A percentile compares a stretch with the other conserved stretches of the same genome.
phyloP scores from a whole-genome alignment of 2,329 filamentous ascomycete species.

The Fusarium kyushuense region DNA sequence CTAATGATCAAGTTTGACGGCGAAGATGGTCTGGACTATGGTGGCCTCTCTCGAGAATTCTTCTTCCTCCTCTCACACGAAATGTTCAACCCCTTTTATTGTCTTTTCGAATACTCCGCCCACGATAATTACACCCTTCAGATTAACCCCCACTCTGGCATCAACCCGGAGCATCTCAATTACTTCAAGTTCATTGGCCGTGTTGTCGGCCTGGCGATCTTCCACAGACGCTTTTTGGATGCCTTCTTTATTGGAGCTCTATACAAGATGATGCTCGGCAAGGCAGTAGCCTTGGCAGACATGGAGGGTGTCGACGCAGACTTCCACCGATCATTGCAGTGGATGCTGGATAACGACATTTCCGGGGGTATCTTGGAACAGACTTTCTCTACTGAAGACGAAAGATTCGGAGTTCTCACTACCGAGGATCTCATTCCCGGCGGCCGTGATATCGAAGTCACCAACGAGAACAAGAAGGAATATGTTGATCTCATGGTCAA shows the following conservation, averaged over 20 bases:
- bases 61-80: conserved; percentile 99
- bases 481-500: conserved; percentile 99
- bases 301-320: conserved; percentile 99
- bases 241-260: conserved; percentile 99
- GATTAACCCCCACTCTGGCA: conserved; percentile 99
- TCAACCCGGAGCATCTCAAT: conserved; percentile 98
- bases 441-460: conserved; percentile 93
- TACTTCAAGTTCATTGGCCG: conserved; percentile 99
- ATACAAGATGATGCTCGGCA: conserved; percentile 99
- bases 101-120: conserved; percentile 98
- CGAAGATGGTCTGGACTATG: conserved; percentile 97
- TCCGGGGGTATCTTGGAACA: conserved; percentile 90
- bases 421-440: conserved; percentile 94
- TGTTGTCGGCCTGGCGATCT: conserved; percentile 96
- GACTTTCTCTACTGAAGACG: conserved; percentile 97
- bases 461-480: conserved; percentile 98
- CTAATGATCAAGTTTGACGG: conserved; percentile 99
- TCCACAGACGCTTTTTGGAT: conserved; percentile 96
- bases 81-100: conserved; percentile 99
- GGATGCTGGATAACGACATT: conserved; percentile 99
- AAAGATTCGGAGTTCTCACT: conserved; percentile 93
- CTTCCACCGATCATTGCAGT: conserved; percentile 95
- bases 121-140: conserved; percentile 99
- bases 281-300: conserved; percentile 89
- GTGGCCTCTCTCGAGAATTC: conserved; percentile 97